Conservation (phyloP, 257 asterid species). For the Penstemon eatonii region DNA sequence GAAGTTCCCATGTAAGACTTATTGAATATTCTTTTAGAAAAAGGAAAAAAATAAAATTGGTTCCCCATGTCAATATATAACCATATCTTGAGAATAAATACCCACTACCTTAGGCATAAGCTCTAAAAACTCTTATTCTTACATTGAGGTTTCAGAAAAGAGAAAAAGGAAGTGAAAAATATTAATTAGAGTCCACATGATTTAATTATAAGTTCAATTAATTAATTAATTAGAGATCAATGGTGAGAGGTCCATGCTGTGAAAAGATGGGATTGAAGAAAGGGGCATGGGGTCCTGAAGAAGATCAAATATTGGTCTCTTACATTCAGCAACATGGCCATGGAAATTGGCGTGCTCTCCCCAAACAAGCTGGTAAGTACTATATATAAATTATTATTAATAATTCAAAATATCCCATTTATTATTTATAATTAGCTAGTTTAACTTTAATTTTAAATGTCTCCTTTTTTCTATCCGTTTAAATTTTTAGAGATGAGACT, state of each 20-base stretch:
- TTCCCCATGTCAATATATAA: slow-evolving; percentile 3
- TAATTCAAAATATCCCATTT: no score
- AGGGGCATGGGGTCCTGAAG: slow-evolving; percentile 72
- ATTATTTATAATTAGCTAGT: no score
- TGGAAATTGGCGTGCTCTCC: slow-evolving; percentile 71
- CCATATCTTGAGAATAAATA: slow-evolving; percentile 43
- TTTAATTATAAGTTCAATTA: not conserved
- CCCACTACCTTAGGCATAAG: slow-evolving; percentile 29
- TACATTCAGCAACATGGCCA: slow-evolving; percentile 53
- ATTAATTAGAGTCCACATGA: not conserved
- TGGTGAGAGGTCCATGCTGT: slow-evolving; percentile 88
- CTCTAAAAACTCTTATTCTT: slow-evolving; percentile 13
- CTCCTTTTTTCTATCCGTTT: no score
- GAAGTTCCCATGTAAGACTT: slow-evolving; percentile 35
- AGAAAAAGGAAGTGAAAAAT: slow-evolving; percentile 1
- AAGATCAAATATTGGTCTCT: slow-evolving; percentile 55
- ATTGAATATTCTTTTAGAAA: not conserved
- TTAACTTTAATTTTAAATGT: no score
- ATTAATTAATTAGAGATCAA: slow-evolving; percentile 9
- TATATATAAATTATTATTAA: not conserved
- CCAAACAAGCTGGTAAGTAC: slow-evolving; percentile 54
- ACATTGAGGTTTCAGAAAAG: not conserved
- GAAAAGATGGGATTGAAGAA: slow-evolving; percentile 64
- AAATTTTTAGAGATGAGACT: no score
- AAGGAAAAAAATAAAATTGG: no score